A percentile compares a stretch with the other conserved stretches of the same genome.
These are phyloP conservation scores for Beta lomatogona DNA, from an alignment of 179 eudicot genomes.

Conservation along the genomic window DNA sequence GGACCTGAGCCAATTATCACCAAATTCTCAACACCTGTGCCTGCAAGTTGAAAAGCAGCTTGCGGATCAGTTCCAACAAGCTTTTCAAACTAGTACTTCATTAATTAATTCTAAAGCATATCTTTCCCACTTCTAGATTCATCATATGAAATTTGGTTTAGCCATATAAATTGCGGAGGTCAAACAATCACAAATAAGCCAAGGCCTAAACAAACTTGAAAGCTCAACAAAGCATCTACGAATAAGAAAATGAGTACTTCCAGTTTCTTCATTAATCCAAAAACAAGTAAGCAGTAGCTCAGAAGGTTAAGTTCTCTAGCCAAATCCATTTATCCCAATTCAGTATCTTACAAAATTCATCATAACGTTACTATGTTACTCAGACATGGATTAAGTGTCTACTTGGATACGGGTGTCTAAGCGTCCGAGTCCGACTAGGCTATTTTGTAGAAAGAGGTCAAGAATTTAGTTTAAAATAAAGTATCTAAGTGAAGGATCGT, in stretches of 20 bases:
- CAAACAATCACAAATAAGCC: not conserved
- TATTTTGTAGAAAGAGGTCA: too few species aligned
- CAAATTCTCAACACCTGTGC: slow-evolving; percentile 68
- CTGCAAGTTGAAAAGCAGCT: slow-evolving; percentile 38
- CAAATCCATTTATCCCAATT: not conserved
- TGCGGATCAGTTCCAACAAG: not conserved
- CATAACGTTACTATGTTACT: too few species aligned
- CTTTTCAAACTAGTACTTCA: not conserved
- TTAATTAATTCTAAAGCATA: not conserved
- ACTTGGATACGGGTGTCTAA: too few species aligned
- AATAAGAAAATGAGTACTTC: not conserved
- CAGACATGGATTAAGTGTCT: too few species aligned
- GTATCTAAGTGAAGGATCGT: too few species aligned
- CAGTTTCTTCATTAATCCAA: not conserved
- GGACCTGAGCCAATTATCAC: slow-evolving; percentile 99
- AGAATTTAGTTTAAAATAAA: too few species aligned
- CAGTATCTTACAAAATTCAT: not conserved
- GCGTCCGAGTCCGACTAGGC: too few species aligned
- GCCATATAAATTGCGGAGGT: too few species aligned
- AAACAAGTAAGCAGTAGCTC: not conserved
- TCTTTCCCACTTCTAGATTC: not conserved
- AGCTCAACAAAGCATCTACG: not conserved
- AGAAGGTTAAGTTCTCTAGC: not conserved
- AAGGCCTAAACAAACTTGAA: not conserved
- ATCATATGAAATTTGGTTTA: not conserved